phyloP scores from a whole-genome alignment of 2,329 filamentous ascomycete genomes.

The Fusarium torreyae region DNA sequence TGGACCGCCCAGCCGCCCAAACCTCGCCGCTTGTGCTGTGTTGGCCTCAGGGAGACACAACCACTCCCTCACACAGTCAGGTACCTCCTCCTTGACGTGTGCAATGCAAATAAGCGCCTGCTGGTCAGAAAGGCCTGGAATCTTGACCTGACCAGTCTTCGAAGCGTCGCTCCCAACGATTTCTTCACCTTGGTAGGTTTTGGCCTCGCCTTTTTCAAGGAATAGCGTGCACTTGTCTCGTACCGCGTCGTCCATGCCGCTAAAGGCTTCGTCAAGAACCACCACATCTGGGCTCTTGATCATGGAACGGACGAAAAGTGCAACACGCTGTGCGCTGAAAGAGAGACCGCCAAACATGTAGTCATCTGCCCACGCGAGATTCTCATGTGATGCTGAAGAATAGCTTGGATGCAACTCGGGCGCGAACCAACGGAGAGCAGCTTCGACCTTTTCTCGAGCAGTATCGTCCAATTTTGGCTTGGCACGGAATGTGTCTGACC shows the following conservation, averaged over 20 bases:
- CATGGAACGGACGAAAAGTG: slow-evolving; percentile 86
- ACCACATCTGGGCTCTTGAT: slow-evolving; percentile 87
- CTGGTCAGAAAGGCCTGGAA: slow-evolving; percentile 74
- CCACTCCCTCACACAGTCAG: slow-evolving; percentile 86
- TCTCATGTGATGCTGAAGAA: slow-evolving; percentile 44
- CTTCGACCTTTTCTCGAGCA: slow-evolving; percentile 74
- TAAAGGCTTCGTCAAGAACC: slow-evolving; percentile 90
- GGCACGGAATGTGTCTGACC: slow-evolving; percentile 87
- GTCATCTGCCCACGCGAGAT: slow-evolving; percentile 75
- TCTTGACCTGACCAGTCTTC: slow-evolving; percentile 61
- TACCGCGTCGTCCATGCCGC: slow-evolving; percentile 84
- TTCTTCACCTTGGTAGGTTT: slow-evolving; percentile 55
- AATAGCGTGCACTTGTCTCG: slow-evolving; percentile 91
- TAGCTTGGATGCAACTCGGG: slow-evolving; percentile 77
- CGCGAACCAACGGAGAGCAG: slow-evolving; percentile 82
- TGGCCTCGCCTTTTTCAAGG: slow-evolving; percentile 75
- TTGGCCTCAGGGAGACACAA: slow-evolving; percentile 86
- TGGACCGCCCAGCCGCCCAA: slow-evolving; percentile 75
- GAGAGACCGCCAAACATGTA: slow-evolving; percentile 80
- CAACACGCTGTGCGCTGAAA: slow-evolving; percentile 87
- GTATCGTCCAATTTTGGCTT: slow-evolving; percentile 74
- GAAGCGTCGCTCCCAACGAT: slow-evolving; percentile 64
- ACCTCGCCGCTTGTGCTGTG: slow-evolving; percentile 71
- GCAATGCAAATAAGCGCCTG: slow-evolving; percentile 95
- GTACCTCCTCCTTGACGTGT: slow-evolving; percentile 91